These are phyloP conservation scores for Naganishia sp. DNA, from an alignment of 1,284 basidiomycete species.

Conservation along the genomic window DNA sequence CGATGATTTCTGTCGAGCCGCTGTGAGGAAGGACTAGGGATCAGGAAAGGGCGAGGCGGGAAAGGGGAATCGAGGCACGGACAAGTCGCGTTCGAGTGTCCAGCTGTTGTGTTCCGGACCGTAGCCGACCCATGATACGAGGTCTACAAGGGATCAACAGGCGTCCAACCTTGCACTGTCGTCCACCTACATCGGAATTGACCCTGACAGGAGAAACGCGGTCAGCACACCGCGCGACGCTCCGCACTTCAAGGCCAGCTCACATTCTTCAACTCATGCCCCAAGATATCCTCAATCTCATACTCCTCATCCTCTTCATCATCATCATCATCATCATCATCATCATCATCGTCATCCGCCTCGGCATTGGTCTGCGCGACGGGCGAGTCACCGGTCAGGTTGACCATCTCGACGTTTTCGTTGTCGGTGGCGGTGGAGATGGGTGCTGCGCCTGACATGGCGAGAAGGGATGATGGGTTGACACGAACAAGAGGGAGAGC, in stretches of 20 bases:
- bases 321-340: conserved; percentile 17
- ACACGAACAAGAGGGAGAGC: background rate
- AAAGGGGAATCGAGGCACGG: conserved; percentile 3
- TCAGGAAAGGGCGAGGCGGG: background rate
- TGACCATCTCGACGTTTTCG: conserved; percentile 5
- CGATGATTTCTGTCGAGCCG: conserved; percentile 39
- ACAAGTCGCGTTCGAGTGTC: conserved; percentile 52
- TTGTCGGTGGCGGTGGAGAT: background rate
- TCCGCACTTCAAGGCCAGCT: conserved; percentile 2
- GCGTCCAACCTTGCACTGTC: no score
- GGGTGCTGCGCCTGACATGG: background rate
- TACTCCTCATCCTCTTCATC: conserved; percentile 38
- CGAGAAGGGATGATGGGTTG: background rate
- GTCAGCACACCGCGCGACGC: background rate
- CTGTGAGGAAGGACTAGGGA: background rate
- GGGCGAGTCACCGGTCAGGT: background rate
- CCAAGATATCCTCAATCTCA: conserved; percentile 35
- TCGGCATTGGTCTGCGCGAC: background rate
- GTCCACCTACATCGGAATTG: conserved; percentile 14
- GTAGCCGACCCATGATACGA: conserved; percentile 54
- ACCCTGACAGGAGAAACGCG: conserved; percentile 12
- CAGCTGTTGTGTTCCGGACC: conserved; percentile 52
- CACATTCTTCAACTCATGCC: conserved; percentile 31
- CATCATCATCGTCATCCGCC: conserved; percentile 24
- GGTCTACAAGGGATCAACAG: conserved; percentile 36